Base-by-base conservation (phyloP, 495 filamentous ascomycete species). In the Penicillium simplicissimum region DNA sequence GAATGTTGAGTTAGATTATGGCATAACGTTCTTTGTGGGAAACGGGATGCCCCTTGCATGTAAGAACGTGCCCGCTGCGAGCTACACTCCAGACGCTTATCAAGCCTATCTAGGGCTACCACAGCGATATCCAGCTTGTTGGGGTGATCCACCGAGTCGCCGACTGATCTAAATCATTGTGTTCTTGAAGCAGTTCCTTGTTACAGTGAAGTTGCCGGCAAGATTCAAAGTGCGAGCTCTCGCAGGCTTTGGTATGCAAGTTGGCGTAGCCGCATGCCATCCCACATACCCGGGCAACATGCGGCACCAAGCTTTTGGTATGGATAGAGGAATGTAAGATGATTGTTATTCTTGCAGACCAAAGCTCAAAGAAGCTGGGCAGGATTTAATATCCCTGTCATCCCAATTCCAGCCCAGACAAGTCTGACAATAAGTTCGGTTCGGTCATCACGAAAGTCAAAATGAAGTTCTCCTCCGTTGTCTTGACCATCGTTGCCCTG, bases 401-500 rank as follows among this genome's bases (percentile, higher is more conserved):
- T 47, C 34, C 31, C 42, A 21, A 21, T 21, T 7, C 4, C 3
- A 31, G 6, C 28, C 23, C 3, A 31, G 28, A 7, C 28, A 31
- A 5, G 9, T 4, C 17, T 42, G 9, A 43, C 15, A 17, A 31
- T 6, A 31, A 31, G 28, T 31, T 3, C 6, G 28, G 28, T 4
- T 6, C 4, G 6, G 4, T 31, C 23, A 10, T 13, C 25, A 34
- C 2, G 21, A 15, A 53, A 8, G 15, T 33, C 61, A 70, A 49
- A 45, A 76, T 76, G 73, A 69, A 68, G 55, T 52, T 67, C 45
- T 68, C 68, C 14, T 65, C 69, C 1, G 23, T 75, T 45, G n/a
- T 74, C 23, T 52, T 77, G 21, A 54, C 67, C 14, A 1, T 69
- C 28, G 64, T 72, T 35, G 59, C 69, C 15, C 56, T 76, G n/a